These are phyloP conservation scores for Solanum hybrid DNA, from an alignment of 305 asterid species.

Conservation along the genomic window DNA sequence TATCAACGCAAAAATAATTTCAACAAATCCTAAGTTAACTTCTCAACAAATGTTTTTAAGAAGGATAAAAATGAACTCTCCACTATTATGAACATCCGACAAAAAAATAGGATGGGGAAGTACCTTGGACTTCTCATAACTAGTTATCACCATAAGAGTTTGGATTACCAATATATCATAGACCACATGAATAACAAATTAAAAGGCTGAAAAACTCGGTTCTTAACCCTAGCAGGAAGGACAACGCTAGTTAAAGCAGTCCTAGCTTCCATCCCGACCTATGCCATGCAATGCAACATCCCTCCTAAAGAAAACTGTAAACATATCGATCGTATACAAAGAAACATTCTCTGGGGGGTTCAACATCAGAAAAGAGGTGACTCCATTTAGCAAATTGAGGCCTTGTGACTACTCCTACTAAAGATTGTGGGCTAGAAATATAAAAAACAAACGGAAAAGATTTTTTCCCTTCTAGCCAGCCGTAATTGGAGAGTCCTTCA, in stretches of 20 bases:
- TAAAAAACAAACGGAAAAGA: not conserved
- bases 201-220: not conserved
- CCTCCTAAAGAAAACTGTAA: not conserved
- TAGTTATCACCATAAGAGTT: not conserved
- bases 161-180: not conserved
- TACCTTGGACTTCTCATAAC: not conserved
- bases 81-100: not conserved
- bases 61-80: too few relatives aligned
- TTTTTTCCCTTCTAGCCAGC: not conserved
- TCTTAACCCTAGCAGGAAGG: not conserved
- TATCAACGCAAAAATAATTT: not conserved
- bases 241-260: not conserved
- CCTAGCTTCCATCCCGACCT: not conserved
- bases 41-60: too few relatives aligned
- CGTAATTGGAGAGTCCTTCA: not conserved
- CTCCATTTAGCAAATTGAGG: not conserved
- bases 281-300: not conserved
- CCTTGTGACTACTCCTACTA: not conserved
- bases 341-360: not conserved
- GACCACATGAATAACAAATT: not conserved
- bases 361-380: not conserved
- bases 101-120: not conserved
- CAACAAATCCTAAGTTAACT: too few relatives aligned
- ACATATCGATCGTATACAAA: not conserved
- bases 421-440: not conserved